phyloP scores from a whole-genome alignment of 2,329 filamentous ascomycete genomes.

The Hypoxylon sp. region DNA sequence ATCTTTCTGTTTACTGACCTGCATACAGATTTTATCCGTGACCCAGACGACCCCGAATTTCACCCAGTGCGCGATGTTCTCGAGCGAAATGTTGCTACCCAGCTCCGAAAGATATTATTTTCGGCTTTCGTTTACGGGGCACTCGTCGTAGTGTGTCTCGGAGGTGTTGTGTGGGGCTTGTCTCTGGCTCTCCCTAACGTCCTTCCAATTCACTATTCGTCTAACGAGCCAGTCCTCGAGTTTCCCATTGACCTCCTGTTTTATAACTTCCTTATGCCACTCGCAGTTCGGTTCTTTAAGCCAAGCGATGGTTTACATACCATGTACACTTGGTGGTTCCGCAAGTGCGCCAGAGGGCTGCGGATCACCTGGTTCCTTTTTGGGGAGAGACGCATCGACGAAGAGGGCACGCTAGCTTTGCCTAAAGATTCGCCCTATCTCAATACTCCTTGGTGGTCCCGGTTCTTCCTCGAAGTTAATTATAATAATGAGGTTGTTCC shows the following conservation, averaged over 20 bases:
- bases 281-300: slow-evolving; percentile 83
- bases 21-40: slow-evolving; percentile 85
- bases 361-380: slow-evolving; percentile 94
- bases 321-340: slow-evolving; percentile 98
- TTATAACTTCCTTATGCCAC: slow-evolving; percentile 95
- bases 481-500: slow-evolving; percentile 54
- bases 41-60: slow-evolving; percentile 97
- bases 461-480: slow-evolving; percentile 58
- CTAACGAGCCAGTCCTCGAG: slow-evolving; percentile 89
- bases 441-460: slow-evolving; percentile 51
- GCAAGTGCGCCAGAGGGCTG: slow-evolving; percentile 79
- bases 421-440: slow-evolving; percentile 45
- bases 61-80: slow-evolving; percentile 97
- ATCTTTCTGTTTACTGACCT: slow-evolving; percentile 44
- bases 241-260: slow-evolving; percentile 94
- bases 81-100: slow-evolving; percentile 89
- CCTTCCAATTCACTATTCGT: slow-evolving; percentile 91
- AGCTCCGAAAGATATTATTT: slow-evolving; percentile 94
- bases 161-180: slow-evolving; percentile 95
- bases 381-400: slow-evolving; percentile 79
- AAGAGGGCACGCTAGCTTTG: slow-evolving; percentile 75
- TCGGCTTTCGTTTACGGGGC: slow-evolving; percentile 95
- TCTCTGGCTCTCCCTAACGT: slow-evolving; percentile 72
- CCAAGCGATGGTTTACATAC: slow-evolving; percentile 83
- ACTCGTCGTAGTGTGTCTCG: slow-evolving; percentile 89